Base-by-base conservation (phyloP, 805 yeast genomes). In the Candida schatavii region DNA sequence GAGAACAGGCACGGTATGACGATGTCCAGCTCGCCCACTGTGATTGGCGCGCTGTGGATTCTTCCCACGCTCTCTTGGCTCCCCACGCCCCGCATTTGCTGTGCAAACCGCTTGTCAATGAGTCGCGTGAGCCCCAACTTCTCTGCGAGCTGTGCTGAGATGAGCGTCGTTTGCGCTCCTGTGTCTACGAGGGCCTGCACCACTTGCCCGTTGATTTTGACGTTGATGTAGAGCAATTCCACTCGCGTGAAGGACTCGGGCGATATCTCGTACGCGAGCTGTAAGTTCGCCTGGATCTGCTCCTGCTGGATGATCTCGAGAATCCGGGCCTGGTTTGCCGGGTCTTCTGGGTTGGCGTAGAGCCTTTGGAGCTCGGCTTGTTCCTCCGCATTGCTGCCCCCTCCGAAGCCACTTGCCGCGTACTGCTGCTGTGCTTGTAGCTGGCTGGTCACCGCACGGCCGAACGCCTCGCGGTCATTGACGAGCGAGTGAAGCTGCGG, bases 101-200 rank as follows among this genome's bases (percentile, higher is more conserved):
- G 96, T 34, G 70, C 70, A 58, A 82, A 88, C 46, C 97, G 71
- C 46, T 66, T 80, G 59, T 93, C 99, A 4, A 93, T 80, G 42
- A 89, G 66, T 49, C 84, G 79, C 20, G 80, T 64, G 20, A 93
- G 65, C 2, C 85, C 85, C 45, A 90, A 78, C 37, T 70, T 66
- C 46, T 84, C 85, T 0, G 96, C 96, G 48, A 90, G 70, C 32
- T 70, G 67, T 1, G 95, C 85, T 25, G 89, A 81, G 55, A 93
- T 79, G 31, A 93, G 83, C 0, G 99, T 89, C 22, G 80, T 70
- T 61, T 89, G 97, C 0, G 99, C 98, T 2, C 99, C 99, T 0
- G 97, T 81, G 59, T 93, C 99, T 4, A 93, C 95, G 68, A 93
- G 88, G 0, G 98, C 98, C 58, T 87, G 87, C 2, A 89, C 84